Conservation (phyloP, 345 rosid genomes). For the Hirschfeldia incana region DNA sequence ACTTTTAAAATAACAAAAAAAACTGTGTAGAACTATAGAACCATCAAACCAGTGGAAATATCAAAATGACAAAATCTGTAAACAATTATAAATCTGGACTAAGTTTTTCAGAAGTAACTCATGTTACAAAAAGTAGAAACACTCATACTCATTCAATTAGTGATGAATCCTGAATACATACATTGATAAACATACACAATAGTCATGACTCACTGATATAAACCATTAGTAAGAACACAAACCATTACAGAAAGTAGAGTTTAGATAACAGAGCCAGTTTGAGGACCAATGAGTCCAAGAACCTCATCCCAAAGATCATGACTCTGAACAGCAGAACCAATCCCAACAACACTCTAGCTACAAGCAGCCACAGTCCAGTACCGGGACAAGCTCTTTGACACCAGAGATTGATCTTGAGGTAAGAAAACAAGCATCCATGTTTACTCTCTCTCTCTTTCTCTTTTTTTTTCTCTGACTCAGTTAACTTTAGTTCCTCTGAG, state of each 20-base stretch:
- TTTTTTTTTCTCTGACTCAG: neutral
- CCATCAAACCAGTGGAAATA: too few species aligned
- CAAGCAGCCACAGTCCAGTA: slow-evolving; percentile 84
- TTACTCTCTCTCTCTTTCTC: neutral
- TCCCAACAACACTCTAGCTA: slow-evolving; percentile 73
- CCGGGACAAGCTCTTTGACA: slow-evolving; percentile 46
- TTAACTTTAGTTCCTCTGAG: slow-evolving; percentile 1
- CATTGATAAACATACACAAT: slow-evolving; percentile 9
- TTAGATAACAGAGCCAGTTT: slow-evolving; percentile 47
- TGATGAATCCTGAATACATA: slow-evolving; percentile 13
- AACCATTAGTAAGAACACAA: neutral
- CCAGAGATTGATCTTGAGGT: slow-evolving; percentile 61
- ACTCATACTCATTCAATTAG: slow-evolving; percentile 11
- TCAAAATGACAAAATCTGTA: too few species aligned
- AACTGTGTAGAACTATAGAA: too few species aligned
- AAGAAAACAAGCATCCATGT: slow-evolving; percentile 81
- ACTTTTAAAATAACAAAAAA: too few species aligned
- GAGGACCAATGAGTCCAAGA: slow-evolving; percentile 60
- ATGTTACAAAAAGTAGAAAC: neutral
- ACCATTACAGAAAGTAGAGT: neutral
- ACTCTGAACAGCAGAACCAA: slow-evolving; percentile 38
- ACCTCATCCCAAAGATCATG: slow-evolving; percentile 81
- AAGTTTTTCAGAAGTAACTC: neutral
- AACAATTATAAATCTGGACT: too few species aligned
- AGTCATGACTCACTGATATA: slow-evolving; percentile 1